Evolutionary conservation across 83 land plant genomes (phyloP).

Genomic region (Picea mariana): DNA sequence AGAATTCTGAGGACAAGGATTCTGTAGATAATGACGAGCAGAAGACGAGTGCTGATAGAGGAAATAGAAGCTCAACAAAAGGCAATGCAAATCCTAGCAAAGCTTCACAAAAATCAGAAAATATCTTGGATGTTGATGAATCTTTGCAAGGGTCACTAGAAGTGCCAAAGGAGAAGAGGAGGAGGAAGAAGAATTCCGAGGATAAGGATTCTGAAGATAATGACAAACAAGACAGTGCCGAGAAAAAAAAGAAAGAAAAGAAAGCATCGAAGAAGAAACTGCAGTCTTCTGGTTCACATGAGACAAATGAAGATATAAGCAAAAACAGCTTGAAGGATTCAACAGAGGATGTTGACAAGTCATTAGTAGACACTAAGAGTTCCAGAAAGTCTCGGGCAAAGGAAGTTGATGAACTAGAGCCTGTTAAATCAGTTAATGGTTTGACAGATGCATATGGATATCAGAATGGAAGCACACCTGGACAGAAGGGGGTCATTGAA

Average conservation of each 20-base stretch:
- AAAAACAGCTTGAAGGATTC: not conserved
- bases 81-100: not conserved
- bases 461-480: not conserved
- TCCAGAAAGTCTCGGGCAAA: too few relatives aligned
- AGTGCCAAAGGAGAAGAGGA: not conserved
- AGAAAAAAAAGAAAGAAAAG: not conserved
- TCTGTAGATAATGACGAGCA: not conserved
- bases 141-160: not conserved
- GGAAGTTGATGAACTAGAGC: too few relatives aligned
- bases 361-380: not conserved
- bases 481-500: constrained; percentile 7
- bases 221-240: not conserved
- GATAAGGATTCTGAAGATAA: not conserved
- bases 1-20: not conserved
- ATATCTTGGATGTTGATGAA: not conserved
- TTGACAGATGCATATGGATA: too few relatives aligned
- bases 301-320: not conserved
- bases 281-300: not conserved
- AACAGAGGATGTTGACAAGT: not conserved
- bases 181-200: not conserved
- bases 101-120: not conserved
- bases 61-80: constrained; percentile 1
- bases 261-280: not conserved
- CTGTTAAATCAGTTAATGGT: too few relatives aligned
- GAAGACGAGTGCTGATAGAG: not conserved